Conservation (phyloP, 345 rosid species). For the Excoecaria cochinchinensis region DNA sequence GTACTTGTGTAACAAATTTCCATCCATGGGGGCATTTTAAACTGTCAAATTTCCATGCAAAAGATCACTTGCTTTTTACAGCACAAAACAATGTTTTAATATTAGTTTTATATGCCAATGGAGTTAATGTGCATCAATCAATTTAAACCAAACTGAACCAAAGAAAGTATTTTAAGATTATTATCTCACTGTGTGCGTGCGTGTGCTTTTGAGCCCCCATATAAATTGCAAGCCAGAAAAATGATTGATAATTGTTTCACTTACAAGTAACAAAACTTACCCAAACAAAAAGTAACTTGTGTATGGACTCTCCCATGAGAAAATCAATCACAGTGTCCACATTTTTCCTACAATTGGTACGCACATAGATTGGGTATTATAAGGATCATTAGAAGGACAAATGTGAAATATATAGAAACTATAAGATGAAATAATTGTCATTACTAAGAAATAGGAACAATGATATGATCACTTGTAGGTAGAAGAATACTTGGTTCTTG, state of each 20-base stretch:
- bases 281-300: slow-evolving; percentile 29
- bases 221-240: background rate
- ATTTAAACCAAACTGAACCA: background rate
- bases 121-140: background rate
- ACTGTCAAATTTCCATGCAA: background rate
- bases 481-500: slow-evolving; percentile 24
- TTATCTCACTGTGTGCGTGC: background rate
- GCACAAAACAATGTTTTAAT: background rate
- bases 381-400: background rate
- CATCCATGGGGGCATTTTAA: background rate
- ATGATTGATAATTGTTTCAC: background rate
- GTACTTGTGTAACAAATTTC: background rate
- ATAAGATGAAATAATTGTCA: background rate
- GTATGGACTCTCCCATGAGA: slow-evolving; percentile 20
- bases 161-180: no score
- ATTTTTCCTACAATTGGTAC: slow-evolving; percentile 23
- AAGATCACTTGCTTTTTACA: background rate
- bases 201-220: background rate
- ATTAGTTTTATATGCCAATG: background rate
- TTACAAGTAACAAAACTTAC: slow-evolving; percentile 9
- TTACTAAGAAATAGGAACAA: background rate
- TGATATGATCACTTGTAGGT: background rate
- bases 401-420: background rate
- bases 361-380: background rate
- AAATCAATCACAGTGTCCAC: slow-evolving; percentile 15